Conservation (phyloP, 345 rosid genomes). For the Balakata baccata region DNA sequence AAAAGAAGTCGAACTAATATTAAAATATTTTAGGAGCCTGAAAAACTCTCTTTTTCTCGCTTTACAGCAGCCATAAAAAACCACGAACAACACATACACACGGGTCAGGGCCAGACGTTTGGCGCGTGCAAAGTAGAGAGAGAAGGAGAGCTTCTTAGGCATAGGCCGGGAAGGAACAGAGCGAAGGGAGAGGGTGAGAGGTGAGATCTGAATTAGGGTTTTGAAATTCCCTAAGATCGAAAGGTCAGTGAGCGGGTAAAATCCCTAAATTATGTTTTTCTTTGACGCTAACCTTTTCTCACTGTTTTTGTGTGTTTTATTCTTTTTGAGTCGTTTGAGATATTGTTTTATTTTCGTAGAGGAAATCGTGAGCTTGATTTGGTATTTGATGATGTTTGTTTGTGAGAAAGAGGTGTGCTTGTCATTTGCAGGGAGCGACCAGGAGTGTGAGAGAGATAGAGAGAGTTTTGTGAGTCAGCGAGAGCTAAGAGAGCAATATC, state of each 20-base stretch:
- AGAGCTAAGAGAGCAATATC: conserved; percentile 27
- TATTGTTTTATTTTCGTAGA: conserved; percentile 1
- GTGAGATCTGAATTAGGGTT: conserved; percentile 20
- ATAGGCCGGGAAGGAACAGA: conserved; percentile 11
- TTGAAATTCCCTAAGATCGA: conserved; percentile 8
- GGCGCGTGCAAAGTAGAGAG: conserved; percentile 5
- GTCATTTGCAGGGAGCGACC: conserved; percentile 61
- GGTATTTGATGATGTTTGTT: conserved; percentile 50
- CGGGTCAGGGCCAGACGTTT: background rate
- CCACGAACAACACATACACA: background rate
- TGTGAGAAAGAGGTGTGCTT: conserved; percentile 89
- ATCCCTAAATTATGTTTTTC: background rate
- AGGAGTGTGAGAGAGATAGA: conserved; percentile 52
- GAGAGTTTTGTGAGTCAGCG: conserved; percentile 29
- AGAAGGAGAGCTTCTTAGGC: background rate
- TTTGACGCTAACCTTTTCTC: background rate
- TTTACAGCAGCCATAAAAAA: background rate
- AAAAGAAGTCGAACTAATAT: no score
- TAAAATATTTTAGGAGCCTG: no score
- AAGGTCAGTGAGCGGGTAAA: conserved; percentile 24
- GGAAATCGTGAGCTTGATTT: conserved; percentile 42
- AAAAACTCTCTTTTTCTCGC: no score
- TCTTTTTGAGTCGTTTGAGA: background rate
- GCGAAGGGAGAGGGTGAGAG: conserved; percentile 12
- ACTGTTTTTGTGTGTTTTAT: background rate